Evolutionary conservation across 1,139 yeast species (phyloP), one percentile per base, ranked within the genome.

Genomic region (Hanseniaspora sp.): DNA sequence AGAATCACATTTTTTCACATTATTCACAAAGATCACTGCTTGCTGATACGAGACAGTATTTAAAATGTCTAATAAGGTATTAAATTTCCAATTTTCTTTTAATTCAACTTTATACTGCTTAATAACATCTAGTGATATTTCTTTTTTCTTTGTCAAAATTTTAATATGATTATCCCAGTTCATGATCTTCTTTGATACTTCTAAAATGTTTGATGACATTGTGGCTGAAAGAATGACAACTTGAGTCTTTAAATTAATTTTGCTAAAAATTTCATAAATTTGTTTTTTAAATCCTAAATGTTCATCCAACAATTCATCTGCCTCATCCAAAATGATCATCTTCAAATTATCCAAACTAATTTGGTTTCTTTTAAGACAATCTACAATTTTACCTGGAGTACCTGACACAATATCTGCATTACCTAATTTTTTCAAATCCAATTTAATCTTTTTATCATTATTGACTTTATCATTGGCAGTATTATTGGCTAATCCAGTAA

Each of bases 161-260:
- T 86, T 85, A 15, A 87, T 86, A 0, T 97, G 96, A 29, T 48
- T 48, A 65, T 90, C 94, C 40, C 45, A 42, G 30, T 82, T 83
- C 75, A 88, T 87, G 69, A 90, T 90, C 69, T 86, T 87, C 59
- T 76, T 76, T 23, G 96, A 87, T 76, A 92, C 82, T 58, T 84
- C 87, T 56, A 90, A 71, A 53, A 92, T 96, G 61, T 87, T 95
- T 57, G 75, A 73, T 31, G 95, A 86, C 68, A 92, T 73, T 3
- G 98, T 92, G 5, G 97, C 98, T 69, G 95, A 84, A 1, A 90
- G 95, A 53, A 92, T 90, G 28, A 92, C 96, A 52, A 88, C 95
- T 69, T 92, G 97, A 5, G 84, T 82, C 1, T 83, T 76, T 1
- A 87, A 74, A 5, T 96, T 96, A 59, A 92, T 72, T 58, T 77